Base-by-base conservation (phyloP, 1,284 basidiomycete species). In the Neolentinus lepideus region DNA sequence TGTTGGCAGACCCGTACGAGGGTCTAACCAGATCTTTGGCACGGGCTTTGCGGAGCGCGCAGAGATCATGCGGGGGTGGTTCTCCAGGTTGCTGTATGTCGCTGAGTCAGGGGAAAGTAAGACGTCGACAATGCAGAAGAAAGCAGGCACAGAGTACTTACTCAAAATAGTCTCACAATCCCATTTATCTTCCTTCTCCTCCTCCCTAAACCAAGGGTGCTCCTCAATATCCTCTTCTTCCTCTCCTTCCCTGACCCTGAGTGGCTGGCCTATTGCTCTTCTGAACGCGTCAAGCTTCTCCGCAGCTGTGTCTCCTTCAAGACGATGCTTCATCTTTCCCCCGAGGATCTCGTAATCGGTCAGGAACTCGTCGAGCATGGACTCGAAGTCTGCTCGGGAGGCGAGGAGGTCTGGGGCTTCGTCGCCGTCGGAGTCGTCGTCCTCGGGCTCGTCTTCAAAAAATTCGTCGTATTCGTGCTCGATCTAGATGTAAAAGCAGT, bases 41-140 rank as follows among this genome's bases (percentile, higher is more conserved):
- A 79, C 75, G 21, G 74, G 75, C 64, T 71, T 81, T 53, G 67
- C 67, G 60, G 78, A 77, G 35, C 84, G 78, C 26, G 84, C 81
- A 22, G 84, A 81, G 60, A 97, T 93, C 27, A 94, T 74, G 12
- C 86, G 83, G 0, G 94, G 94, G 67, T 97, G 94, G 66, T 98
- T 98, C 68, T 96, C 95, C 2, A 96, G 77, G 66, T 95, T 98
- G 16, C 92, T 90, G 67, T 94, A 94, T 1, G 94, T 97, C n/a
- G 88, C 94, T 96, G 53, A 27, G 26, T 33, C 21, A 26, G 8
- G 25, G 26, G 38, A 45, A 54, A 25, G 38, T 22, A 38, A 24
- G n/a, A 31, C 29, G 12, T 12, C 12, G 29, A 31, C 29, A 25
- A 4, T 16, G 27, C n/a, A n/a, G n/a, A n/a, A n/a, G n/a, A n/a